Base-by-base conservation (phyloP, 352 stramenopile genomes). In the Peronosclerospora sorghi region DNA sequence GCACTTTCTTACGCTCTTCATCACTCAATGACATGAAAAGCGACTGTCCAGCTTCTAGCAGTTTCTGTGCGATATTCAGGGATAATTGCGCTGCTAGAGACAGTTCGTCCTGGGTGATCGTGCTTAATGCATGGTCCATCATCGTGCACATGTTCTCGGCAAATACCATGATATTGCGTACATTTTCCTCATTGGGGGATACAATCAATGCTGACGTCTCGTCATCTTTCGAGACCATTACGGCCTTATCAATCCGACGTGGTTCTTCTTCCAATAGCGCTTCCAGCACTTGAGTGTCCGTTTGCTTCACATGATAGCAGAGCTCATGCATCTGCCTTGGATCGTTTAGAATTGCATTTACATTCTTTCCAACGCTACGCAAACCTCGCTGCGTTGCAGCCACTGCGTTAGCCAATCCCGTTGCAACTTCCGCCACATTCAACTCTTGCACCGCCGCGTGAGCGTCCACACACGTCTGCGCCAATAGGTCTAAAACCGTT, bases 21-120 rank as follows among this genome's bases (percentile, higher is more conserved):
- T 87, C 72, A 12, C 73, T 68, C 24, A 90, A 52, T 28, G 78
- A 86, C 46, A 70, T 62, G 36, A 90, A 87, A 17, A 90, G 37
- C 26, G 71, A 46, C 39, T 86, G 70, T 0, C 78, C 78, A 17
- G 71, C 70, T 38, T 87, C 61, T 8, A 90, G 52, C 14, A 87
- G 47, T 28, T 77, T 82, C 54, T 87, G 70, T 15, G 78, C 68
- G 34, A 90, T 73, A n/a, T 59, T 63, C 7, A 90, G 60, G 38
- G 73, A 86, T 12, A 90, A 53, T 45, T 87, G 78, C 1, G 73
- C 66, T 7, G 74, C 74, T 5, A 90, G 34, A 7, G 61, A 44
- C 19, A 86, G 58, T 46, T 90, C 78, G 39, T 85, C 73, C 45
- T 81, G 57, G 2, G 70, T 74, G 48, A 90, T 86, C 23, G 75